Evolutionary conservation across 176 grass and related monocot genomes (phyloP), one percentile per base, ranked within the genome.

Genomic region (Juncus effusus): DNA sequence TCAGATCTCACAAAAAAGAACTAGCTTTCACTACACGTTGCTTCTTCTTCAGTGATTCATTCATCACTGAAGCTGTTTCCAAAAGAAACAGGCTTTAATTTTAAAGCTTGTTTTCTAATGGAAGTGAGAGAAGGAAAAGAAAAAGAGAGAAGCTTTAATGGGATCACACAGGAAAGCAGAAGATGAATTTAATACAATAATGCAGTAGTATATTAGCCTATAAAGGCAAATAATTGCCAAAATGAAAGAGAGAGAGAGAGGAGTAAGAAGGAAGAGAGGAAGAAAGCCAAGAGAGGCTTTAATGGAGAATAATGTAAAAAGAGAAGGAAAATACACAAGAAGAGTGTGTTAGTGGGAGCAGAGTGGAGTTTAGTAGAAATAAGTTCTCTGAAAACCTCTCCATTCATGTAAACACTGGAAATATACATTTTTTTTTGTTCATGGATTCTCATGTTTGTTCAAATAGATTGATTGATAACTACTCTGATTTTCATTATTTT

Each of bases 291-390:
- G 41, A 61, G 56, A 60, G 16, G 58, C 53, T 78, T 70, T 70
- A 70, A 65, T 62, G 55, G 53, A 38, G 64, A 78, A 78, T 50
- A 47, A 70, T 59, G 38, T 68, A 68, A 59, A 28, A 78, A 78
- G 19, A 28, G 19, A 28, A 28, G 19, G 19, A 28, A 28, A 28
- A 28, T 28, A 28, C 19, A 28, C 1, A 1, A 41, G 16, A 77
- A 77, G 51, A 41, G 54, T 9, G 51, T 19, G 55, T 59, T 35
- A 72, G 68, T 57, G 28, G 14, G 16, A 39, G 40, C 8, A 38
- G 41, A 50, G 75, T 78, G 77, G 67, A 64, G 36, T 40, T 14
- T 51, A 62, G 19, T 40, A 37, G 3, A 72, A 71, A 40, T 40
- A 53, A 37, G 16, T 55, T 42, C 53, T 72, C 39, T 57, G 14